These are phyloP conservation scores for Cenchrus americanus DNA, from an alignment of 176 grass and related monocot genomes.

Conservation along the genomic window DNA sequence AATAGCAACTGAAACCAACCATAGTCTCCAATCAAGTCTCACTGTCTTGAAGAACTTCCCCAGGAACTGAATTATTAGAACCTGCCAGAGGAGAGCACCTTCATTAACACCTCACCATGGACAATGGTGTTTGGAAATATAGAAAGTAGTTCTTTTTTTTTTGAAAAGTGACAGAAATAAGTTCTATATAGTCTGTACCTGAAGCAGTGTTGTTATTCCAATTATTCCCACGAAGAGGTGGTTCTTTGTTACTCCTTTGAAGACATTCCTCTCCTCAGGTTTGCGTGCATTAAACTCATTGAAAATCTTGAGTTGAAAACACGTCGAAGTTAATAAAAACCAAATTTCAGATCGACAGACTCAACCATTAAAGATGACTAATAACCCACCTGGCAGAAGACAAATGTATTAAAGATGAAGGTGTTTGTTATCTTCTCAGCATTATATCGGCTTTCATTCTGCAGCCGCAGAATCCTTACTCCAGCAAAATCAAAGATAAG, in stretches of 20 bases:
- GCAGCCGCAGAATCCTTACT: slow-evolving; percentile 60
- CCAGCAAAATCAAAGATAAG: slow-evolving; percentile 82
- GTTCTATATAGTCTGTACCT: slow-evolving; percentile 51
- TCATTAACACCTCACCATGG: slow-evolving; percentile 21
- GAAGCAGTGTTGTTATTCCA: slow-evolving; percentile 68
- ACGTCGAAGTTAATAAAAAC: slow-evolving; percentile 2
- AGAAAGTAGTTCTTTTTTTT: neutral
- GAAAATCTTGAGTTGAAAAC: slow-evolving; percentile 69
- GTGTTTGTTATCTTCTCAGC: slow-evolving; percentile 82
- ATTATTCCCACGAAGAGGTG: slow-evolving; percentile 82
- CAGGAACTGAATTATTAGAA: slow-evolving; percentile 91
- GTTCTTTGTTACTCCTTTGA: slow-evolving; percentile 80
- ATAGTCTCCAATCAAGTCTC: slow-evolving; percentile 83
- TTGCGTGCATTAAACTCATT: slow-evolving; percentile 96
- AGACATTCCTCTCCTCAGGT: slow-evolving; percentile 83
- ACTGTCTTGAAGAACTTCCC: slow-evolving; percentile 90
- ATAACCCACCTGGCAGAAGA: slow-evolving; percentile 74
- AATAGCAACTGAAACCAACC: slow-evolving; percentile 85
- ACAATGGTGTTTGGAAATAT: slow-evolving; percentile 13
- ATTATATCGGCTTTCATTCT: slow-evolving; percentile 55
- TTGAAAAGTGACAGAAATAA: neutral
- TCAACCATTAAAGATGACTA: neutral
- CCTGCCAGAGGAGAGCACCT: slow-evolving; percentile 42
- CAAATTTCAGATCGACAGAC: slow-evolving; percentile 4
- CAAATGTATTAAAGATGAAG: slow-evolving; percentile 96